Conservation (phyloP, 805 yeast genomes). For the Ogataea corticis region DNA sequence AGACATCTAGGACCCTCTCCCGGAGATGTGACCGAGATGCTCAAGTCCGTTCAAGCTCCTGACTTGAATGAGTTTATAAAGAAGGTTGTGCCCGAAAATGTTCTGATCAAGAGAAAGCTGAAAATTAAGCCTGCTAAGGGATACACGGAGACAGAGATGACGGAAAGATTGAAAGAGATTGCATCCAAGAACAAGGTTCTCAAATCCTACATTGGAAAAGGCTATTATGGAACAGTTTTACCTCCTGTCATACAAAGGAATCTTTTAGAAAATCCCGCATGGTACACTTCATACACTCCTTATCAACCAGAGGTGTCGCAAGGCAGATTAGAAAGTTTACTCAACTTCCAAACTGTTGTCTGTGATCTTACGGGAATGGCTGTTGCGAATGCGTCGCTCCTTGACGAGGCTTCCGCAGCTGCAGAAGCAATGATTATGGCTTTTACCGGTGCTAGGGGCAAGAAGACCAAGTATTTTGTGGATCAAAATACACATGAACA, state of each 20-base stretch:
- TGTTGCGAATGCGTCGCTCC: constrained; percentile 90
- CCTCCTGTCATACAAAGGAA: constrained; percentile 95
- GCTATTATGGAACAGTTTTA: constrained; percentile 85
- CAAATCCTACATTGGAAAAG: constrained; percentile 86
- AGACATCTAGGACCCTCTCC: constrained; percentile 89
- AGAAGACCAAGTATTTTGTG: constrained; percentile 66
- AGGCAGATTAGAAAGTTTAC: constrained; percentile 86
- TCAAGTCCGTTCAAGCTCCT: constrained; percentile 58
- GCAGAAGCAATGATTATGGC: constrained; percentile 94
- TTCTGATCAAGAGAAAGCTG: constrained; percentile 68
- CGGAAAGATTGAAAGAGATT: constrained; percentile 61
- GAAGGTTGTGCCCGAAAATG: constrained; percentile 74
- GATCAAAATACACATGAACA: constrained; percentile 82
- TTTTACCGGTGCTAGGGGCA: constrained; percentile 64
- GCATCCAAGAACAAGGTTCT: constrained; percentile 75
- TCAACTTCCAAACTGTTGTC: constrained; percentile 91
- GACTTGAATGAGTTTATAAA: constrained; percentile 71
- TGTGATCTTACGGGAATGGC: constrained; percentile 90
- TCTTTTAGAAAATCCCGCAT: constrained; percentile 88
- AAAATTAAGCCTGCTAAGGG: constrained; percentile 71
- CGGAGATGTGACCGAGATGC: constrained; percentile 62
- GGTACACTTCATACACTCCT: constrained; percentile 99
- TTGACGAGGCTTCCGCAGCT: constrained; percentile 97
- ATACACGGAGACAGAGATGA: constrained; percentile 78
- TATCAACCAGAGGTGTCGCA: constrained; percentile 98